Evolutionary conservation across 2,329 filamentous ascomycete species (phyloP).

Genomic region (Emmonsia crescens): DNA sequence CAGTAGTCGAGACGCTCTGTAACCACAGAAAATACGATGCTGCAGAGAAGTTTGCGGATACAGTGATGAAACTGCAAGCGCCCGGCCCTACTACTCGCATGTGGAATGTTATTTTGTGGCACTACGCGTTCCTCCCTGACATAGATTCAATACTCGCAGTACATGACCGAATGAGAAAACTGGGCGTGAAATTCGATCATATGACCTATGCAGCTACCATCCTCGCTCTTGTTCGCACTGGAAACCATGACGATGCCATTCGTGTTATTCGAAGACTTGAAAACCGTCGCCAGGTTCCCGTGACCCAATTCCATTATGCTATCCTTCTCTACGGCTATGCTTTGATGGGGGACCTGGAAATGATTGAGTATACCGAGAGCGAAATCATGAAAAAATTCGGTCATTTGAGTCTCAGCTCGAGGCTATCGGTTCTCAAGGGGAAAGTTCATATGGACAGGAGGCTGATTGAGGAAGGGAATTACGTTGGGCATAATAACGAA

Average conservation of each 20-base stretch:
- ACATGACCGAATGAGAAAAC: slow-evolving; percentile 45
- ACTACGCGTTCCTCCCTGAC: slow-evolving; percentile 55
- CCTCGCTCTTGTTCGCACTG: slow-evolving; percentile 43
- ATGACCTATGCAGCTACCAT: slow-evolving; percentile 54
- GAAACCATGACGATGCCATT: slow-evolving; percentile 45
- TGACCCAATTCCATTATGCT: slow-evolving; percentile 36
- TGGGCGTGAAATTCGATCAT: slow-evolving; percentile 41
- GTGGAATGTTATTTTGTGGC: slow-evolving; percentile 68
- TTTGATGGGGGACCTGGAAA: slow-evolving; percentile 35
- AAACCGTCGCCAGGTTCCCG: slow-evolving; percentile 26
- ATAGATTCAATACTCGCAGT: slow-evolving; percentile 43
- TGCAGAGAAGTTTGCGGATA: slow-evolving; percentile 50
- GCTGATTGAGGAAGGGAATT: slow-evolving; percentile 11
- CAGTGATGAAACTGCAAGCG: slow-evolving; percentile 42
- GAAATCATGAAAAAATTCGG: slow-evolving; percentile 30
- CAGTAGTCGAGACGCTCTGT: slow-evolving; percentile 58
- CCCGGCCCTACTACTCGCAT: slow-evolving; percentile 48
- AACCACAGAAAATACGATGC: slow-evolving; percentile 43
- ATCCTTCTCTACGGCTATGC: slow-evolving; percentile 42
- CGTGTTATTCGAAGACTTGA: slow-evolving; percentile 38
- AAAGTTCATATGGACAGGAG: slow-evolving; percentile 27
- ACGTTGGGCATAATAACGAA: slow-evolving; percentile 8
- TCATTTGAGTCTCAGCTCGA: slow-evolving; percentile 23
- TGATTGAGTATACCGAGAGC: slow-evolving; percentile 42
- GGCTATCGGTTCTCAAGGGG: slow-evolving; percentile 26